These are phyloP conservation scores for Perkinsela sp. DNA, from an alignment of 208 protist genomes.

Conservation along the genomic window DNA sequence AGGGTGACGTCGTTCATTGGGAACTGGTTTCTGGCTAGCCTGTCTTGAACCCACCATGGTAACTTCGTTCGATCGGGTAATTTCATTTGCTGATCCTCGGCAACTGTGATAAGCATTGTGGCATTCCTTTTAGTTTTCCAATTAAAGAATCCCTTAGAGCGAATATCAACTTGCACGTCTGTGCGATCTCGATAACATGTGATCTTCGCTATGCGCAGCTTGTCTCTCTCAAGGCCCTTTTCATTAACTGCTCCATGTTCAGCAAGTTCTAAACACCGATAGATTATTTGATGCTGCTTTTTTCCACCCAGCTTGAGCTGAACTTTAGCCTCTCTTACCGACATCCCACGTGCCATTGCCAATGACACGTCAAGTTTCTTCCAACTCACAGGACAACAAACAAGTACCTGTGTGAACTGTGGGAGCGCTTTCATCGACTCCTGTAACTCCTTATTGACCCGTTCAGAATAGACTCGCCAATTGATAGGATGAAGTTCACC, in stretches of 20 bases:
- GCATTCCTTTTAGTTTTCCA: conserved; percentile 67
- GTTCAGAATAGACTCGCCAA: conserved; percentile 59
- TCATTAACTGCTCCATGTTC: conserved; percentile 37
- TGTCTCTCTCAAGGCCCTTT: conserved; percentile 55
- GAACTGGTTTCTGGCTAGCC: neutral
- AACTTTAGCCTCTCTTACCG: conserved; percentile 48
- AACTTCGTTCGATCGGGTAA: conserved; percentile 53
- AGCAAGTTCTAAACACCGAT: conserved; percentile 38
- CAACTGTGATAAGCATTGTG: conserved; percentile 35
- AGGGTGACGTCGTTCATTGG: neutral
- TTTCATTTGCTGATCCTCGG: conserved; percentile 56
- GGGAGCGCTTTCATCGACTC: conserved; percentile 36
- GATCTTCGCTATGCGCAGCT: conserved; percentile 42
- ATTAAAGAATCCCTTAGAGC: conserved; percentile 42
- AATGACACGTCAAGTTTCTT: conserved; percentile 64
- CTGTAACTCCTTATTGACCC: conserved; percentile 45
- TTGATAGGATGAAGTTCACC: conserved; percentile 46
- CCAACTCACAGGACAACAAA: conserved; percentile 46
- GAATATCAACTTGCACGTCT: conserved; percentile 62
- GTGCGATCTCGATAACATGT: conserved; percentile 45
- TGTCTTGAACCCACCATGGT: conserved; percentile 9
- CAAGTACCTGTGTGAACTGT: conserved; percentile 46
- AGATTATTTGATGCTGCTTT: conserved; percentile 52
- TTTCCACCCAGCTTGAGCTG: conserved; percentile 57
- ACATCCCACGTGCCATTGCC: conserved; percentile 42